A percentile compares a stretch with the other conserved stretches of the same genome.
Evolutionary conservation across 345 rosid genomes (phyloP).

Genomic region (Erysimum cheiranthoides): DNA sequence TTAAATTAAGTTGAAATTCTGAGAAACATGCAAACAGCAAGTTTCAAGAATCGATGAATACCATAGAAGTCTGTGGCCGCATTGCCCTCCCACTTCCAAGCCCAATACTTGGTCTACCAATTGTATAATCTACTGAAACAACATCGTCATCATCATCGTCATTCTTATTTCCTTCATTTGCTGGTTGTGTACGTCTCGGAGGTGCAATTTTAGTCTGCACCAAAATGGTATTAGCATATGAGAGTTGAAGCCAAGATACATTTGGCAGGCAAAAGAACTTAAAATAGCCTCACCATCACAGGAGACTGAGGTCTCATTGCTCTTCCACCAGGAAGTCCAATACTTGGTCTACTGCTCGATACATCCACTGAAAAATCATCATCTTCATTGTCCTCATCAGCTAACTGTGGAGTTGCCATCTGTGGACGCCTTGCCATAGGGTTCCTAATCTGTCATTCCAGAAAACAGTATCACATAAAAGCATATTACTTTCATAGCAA

Average conservation of each 20-base stretch:
- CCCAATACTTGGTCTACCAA: slow-evolving; percentile 56
- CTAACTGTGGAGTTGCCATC: slow-evolving; percentile 38
- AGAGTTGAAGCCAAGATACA: neutral
- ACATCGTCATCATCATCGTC: slow-evolving; percentile 51
- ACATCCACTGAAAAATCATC: slow-evolving; percentile 47
- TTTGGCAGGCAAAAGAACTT: neutral
- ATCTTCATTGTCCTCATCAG: slow-evolving; percentile 54
- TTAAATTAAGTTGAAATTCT: neutral
- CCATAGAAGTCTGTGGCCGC: slow-evolving; percentile 55
- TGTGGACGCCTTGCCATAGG: slow-evolving; percentile 49
- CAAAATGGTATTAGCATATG: neutral
- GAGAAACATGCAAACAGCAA: slow-evolving; percentile 8
- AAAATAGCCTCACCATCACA: slow-evolving; percentile 39
- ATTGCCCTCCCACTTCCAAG: slow-evolving; percentile 56
- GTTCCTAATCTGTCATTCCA: slow-evolving; percentile 32
- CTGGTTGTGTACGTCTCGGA: slow-evolving; percentile 46
- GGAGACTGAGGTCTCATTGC: slow-evolving; percentile 50
- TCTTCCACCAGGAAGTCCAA: slow-evolving; percentile 60
- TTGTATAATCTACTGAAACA: slow-evolving; percentile 43
- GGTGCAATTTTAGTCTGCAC: slow-evolving; percentile 52
- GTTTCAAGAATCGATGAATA: slow-evolving; percentile 25
- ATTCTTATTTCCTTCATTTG: slow-evolving; percentile 50
- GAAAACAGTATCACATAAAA: neutral
- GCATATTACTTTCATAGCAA: too few species aligned
- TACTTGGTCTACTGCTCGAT: slow-evolving; percentile 46